Evolutionary conservation across 2,329 filamentous ascomycete genomes (phyloP).

Genomic region (Epichloe glyceriae): DNA sequence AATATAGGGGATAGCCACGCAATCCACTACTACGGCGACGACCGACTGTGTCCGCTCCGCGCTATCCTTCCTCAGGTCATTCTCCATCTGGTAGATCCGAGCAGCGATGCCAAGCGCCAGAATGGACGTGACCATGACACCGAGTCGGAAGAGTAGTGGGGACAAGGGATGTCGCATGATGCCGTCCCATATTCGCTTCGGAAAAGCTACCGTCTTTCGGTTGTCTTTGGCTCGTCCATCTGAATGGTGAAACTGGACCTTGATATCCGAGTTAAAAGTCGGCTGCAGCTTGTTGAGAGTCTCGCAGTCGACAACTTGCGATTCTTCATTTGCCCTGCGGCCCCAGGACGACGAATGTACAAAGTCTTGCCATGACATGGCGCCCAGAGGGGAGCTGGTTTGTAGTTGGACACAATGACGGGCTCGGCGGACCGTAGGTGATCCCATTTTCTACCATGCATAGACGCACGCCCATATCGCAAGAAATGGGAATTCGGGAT

Average conservation of each 20-base stretch:
- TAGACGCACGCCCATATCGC: conserved; percentile 31
- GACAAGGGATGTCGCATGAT: conserved; percentile 74
- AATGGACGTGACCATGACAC: conserved; percentile 71
- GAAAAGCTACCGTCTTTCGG: conserved; percentile 20
- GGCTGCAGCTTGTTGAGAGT: conserved; percentile 34
- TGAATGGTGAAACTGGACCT: conserved; percentile 17
- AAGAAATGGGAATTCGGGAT: conserved; percentile 31
- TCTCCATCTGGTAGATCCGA: conserved; percentile 54
- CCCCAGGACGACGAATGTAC: conserved; percentile 41
- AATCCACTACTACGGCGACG: conserved; percentile 82
- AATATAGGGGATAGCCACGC: conserved; percentile 78
- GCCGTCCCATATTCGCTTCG: conserved; percentile 50
- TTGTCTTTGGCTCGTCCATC: conserved; percentile 15
- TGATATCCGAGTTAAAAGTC: conserved; percentile 28
- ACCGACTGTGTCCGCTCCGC: conserved; percentile 63
- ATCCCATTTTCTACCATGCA: conserved; percentile 42
- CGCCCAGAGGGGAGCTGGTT: conserved; percentile 27
- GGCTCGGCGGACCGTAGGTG: conserved; percentile 45
- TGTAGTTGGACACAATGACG: conserved; percentile 41
- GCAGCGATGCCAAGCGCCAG: conserved; percentile 67
- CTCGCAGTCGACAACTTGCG: conserved; percentile 33
- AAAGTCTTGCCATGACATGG: conserved; percentile 38
- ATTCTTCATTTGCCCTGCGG: conserved; percentile 31
- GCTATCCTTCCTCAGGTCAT: conserved; percentile 25
- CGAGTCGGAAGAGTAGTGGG: conserved; percentile 69